These are phyloP conservation scores for Hansenula lynferdii DNA, from an alignment of 1,139 yeast genomes.

Conservation along the genomic window DNA sequence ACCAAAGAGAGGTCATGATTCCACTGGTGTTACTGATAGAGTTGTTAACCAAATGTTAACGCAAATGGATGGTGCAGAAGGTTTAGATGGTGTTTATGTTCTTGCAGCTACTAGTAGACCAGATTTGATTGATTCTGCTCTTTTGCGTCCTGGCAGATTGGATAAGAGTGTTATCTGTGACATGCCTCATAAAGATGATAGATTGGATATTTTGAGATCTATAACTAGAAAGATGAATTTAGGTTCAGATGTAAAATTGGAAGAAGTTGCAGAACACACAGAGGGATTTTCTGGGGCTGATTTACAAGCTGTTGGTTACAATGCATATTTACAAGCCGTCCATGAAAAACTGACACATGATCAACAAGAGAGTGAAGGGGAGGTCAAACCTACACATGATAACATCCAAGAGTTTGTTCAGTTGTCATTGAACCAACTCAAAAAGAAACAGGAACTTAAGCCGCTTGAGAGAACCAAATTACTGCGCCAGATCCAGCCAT, in stretches of 20 bases:
- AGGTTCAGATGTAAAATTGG: slow-evolving; percentile 45
- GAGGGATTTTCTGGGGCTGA: slow-evolving; percentile 94
- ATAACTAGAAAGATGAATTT: slow-evolving; percentile 55
- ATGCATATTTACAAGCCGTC: slow-evolving; percentile 88
- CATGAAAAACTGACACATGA: slow-evolving; percentile 61
- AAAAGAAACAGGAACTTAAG: slow-evolving; percentile 25
- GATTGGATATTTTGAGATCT: slow-evolving; percentile 67
- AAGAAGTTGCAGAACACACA: slow-evolving; percentile 52
- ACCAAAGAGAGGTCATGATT: slow-evolving; percentile 97
- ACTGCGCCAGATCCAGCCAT: slow-evolving; percentile 42
- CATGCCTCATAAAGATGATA: slow-evolving; percentile 68
- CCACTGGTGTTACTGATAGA: slow-evolving; percentile 96
- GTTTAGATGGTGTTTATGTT: slow-evolving; percentile 93
- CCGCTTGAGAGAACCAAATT: slow-evolving; percentile 42
- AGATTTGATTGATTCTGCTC: slow-evolving; percentile 91
- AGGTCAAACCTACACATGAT: slow-evolving; percentile 22
- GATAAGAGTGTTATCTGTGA: slow-evolving; percentile 91
- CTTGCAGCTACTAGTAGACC: slow-evolving; percentile 96
- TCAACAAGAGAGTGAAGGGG: slow-evolving; percentile 28
- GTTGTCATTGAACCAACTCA: slow-evolving; percentile 28
- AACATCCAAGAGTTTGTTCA: slow-evolving; percentile 31
- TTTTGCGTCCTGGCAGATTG: slow-evolving; percentile 90
- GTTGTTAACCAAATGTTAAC: slow-evolving; percentile 96
- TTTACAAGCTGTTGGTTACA: slow-evolving; percentile 86
- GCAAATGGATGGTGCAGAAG: slow-evolving; percentile 99